These are phyloP conservation scores for Abelmoschus esculentus DNA, from an alignment of 345 rosid species.

Conservation along the genomic window DNA sequence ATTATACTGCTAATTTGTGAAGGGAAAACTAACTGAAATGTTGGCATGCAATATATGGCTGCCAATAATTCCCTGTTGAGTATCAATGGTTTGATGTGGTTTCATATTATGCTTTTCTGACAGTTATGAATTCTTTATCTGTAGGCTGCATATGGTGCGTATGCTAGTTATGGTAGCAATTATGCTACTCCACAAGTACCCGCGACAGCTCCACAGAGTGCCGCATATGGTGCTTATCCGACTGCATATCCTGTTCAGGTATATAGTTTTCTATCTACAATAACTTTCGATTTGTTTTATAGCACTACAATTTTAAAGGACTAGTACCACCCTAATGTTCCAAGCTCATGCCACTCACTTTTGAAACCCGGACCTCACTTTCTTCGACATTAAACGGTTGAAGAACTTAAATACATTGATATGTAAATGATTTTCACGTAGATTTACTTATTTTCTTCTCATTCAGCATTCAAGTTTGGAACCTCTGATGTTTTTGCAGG, in stretches of 20 bases:
- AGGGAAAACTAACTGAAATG: background rate
- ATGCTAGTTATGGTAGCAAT: constrained; percentile 58
- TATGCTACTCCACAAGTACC: constrained; percentile 62
- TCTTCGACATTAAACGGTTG: background rate
- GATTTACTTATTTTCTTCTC: background rate
- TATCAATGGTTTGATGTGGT: background rate
- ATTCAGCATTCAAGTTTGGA: background rate
- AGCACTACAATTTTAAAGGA: too few relatives aligned
- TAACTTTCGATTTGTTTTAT: too few relatives aligned
- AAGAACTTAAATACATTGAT: background rate
- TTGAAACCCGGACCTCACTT: too few relatives aligned
- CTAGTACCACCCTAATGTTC: too few relatives aligned
- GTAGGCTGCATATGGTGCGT: constrained; percentile 73
- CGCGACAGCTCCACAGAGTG: constrained; percentile 56
- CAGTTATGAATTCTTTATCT: background rate
- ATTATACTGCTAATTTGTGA: background rate
- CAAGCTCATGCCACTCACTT: too few relatives aligned
- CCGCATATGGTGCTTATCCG: constrained; percentile 77
- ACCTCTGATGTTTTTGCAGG: constrained; percentile 15
- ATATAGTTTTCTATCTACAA: background rate
- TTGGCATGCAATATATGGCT: background rate
- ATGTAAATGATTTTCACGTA: background rate
- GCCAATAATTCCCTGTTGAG: background rate
- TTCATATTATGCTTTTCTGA: background rate
- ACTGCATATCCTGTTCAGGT: constrained; percentile 80